Conservation (phyloP, 805 yeast genomes). For the Debaryomyces hansenii region DNA sequence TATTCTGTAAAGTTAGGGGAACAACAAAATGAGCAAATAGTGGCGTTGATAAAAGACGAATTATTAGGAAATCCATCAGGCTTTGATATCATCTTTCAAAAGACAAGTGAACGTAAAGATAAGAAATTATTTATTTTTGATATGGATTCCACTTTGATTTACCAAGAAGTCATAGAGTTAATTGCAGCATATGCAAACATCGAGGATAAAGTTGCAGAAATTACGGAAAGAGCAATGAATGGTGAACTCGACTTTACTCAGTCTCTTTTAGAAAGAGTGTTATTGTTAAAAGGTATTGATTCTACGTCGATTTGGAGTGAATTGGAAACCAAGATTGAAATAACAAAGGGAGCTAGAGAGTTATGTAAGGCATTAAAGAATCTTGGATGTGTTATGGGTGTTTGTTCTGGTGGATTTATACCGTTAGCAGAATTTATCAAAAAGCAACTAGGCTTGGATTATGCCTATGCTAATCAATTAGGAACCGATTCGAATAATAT, state of each 20-base stretch:
- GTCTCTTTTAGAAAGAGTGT: slow-evolving; percentile 73
- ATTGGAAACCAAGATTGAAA: slow-evolving; percentile 61
- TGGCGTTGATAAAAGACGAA: slow-evolving; percentile 5
- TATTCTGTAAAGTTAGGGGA: slow-evolving; percentile 11
- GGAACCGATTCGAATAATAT: slow-evolving; percentile 43
- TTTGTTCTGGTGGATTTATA: slow-evolving; percentile 91
- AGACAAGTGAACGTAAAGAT: slow-evolving; percentile 17
- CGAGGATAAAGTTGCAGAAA: slow-evolving; percentile 80
- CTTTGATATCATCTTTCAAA: slow-evolving; percentile 37
- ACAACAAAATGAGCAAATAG: background rate
- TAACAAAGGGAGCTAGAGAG: slow-evolving; percentile 87
- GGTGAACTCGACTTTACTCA: slow-evolving; percentile 91
- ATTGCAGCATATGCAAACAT: slow-evolving; percentile 94
- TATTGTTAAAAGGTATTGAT: slow-evolving; percentile 78
- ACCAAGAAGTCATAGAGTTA: slow-evolving; percentile 94
- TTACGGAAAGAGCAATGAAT: slow-evolving; percentile 94
- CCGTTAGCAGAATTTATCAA: slow-evolving; percentile 83
- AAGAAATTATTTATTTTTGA: slow-evolving; percentile 81
- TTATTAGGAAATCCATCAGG: slow-evolving; percentile 1
- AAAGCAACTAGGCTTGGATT: slow-evolving; percentile 68
- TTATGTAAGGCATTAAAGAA: slow-evolving; percentile 61
- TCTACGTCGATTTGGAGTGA: slow-evolving; percentile 74
- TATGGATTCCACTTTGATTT: slow-evolving; percentile 95
- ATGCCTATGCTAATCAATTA: slow-evolving; percentile 82
- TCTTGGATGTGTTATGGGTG: slow-evolving; percentile 72